These are phyloP conservation scores for Cryptococcus floricola DNA, from an alignment of 1,284 basidiomycete genomes.

Conservation along the genomic window DNA sequence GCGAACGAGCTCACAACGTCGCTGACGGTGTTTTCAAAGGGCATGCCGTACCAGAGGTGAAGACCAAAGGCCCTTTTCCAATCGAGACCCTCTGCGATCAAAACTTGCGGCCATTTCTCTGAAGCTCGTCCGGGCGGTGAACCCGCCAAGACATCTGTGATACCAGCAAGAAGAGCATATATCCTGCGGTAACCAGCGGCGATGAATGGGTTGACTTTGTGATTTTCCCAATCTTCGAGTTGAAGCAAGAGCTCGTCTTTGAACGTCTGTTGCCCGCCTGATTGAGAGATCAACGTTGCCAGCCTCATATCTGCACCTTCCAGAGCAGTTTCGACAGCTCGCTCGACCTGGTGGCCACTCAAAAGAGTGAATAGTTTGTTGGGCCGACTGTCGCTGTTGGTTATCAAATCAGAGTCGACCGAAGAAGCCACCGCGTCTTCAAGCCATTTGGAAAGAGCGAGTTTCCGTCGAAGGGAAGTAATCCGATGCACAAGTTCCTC, in stretches of 20 bases:
- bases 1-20: slow-evolving; percentile 70
- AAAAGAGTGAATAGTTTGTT: slow-evolving; percentile 70
- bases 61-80: slow-evolving; percentile 95
- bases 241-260: slow-evolving; percentile 72
- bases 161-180: slow-evolving; percentile 81
- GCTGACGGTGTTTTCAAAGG: slow-evolving; percentile 66
- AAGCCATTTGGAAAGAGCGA: slow-evolving; percentile 81
- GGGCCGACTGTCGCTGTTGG: slow-evolving; percentile 51
- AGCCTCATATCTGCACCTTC: slow-evolving; percentile 78
- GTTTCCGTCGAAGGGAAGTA: slow-evolving; percentile 65
- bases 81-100: slow-evolving; percentile 76
- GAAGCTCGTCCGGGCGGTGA: slow-evolving; percentile 52
- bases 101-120: slow-evolving; percentile 62
- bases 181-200: slow-evolving; percentile 68
- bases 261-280: slow-evolving; percentile 74
- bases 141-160: slow-evolving; percentile 63
- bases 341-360: slow-evolving; percentile 80
- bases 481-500: slow-evolving; percentile 54
- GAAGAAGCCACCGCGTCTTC: slow-evolving; percentile 66
- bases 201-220: slow-evolving; percentile 70
- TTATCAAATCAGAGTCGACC: slow-evolving; percentile 71
- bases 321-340: slow-evolving; percentile 72
- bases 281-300: slow-evolving; percentile 87
- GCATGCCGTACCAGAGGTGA: slow-evolving; percentile 81
- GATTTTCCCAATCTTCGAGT: slow-evolving; percentile 75